Percentiles rank a stretch among this genome's conserved stretches.
Evolutionary conservation across 2,329 filamentous ascomycete species (phyloP).

Genomic region (Verticillium klebahnii): DNA sequence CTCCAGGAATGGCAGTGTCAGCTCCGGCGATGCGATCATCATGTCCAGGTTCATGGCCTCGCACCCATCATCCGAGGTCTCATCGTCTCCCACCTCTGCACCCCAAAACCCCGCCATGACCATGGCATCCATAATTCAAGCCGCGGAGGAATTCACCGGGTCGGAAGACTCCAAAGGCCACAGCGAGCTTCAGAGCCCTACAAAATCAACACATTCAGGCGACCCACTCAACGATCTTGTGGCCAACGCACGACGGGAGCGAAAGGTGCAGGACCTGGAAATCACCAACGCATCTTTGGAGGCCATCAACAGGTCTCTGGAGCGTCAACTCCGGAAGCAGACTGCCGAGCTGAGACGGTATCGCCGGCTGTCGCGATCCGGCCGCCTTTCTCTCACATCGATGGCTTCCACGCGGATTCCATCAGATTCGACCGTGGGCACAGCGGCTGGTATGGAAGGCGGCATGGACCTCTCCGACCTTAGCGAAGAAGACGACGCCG

Average conservation of each 20-base stretch:
- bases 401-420: slow-evolving; percentile 30
- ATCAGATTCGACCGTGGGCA: slow-evolving; percentile 30
- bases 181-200: slow-evolving; percentile 48
- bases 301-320: slow-evolving; percentile 90
- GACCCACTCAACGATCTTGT: slow-evolving; percentile 71
- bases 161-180: slow-evolving; percentile 18
- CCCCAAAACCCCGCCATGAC: slow-evolving; percentile 33
- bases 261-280: slow-evolving; percentile 93
- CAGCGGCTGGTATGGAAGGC: slow-evolving; percentile 21
- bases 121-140: slow-evolving; percentile 52
- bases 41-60: slow-evolving; percentile 29
- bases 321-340: slow-evolving; percentile 87
- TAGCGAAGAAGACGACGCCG: slow-evolving; percentile 41
- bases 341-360: slow-evolving; percentile 82
- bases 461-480: slow-evolving; percentile 45
- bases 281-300: slow-evolving; percentile 94
- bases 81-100: slow-evolving; percentile 33
- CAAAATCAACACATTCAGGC: slow-evolving; percentile 48
- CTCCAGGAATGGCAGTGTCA: slow-evolving; percentile 35
- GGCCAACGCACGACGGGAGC: slow-evolving; percentile 81
- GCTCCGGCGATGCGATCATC: slow-evolving; percentile 29
- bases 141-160: slow-evolving; percentile 44
- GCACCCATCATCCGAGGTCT: slow-evolving; percentile 25
- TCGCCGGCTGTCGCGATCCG: slow-evolving; percentile 77
- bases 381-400: slow-evolving; percentile 54